Evolutionary conservation across 2,329 filamentous ascomycete species (phyloP).

Genomic region (Blastomyces silverae): DNA sequence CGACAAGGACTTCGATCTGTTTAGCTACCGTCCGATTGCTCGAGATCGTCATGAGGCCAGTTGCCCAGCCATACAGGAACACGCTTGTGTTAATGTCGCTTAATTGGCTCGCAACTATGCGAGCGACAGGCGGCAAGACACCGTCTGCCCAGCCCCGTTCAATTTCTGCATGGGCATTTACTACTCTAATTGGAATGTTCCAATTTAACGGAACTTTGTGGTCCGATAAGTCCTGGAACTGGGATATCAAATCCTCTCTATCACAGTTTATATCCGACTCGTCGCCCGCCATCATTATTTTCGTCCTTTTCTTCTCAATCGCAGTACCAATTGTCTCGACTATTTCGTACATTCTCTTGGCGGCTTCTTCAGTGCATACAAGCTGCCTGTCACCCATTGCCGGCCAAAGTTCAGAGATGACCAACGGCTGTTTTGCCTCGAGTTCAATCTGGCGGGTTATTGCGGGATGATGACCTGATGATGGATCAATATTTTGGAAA

Average conservation of each 20-base stretch:
- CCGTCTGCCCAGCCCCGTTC: conserved; percentile 28
- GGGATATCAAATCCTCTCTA: conserved; percentile 30
- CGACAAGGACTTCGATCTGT: conserved; percentile 55
- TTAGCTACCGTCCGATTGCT: conserved; percentile 63
- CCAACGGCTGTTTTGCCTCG: conserved; percentile 55
- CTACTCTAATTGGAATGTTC: conserved; percentile 55
- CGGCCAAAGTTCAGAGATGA: conserved; percentile 57
- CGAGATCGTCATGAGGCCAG: conserved; percentile 59
- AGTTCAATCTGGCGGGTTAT: conserved; percentile 59
- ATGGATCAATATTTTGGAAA: conserved; percentile 37
- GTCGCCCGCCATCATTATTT: conserved; percentile 54
- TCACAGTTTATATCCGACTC: conserved; percentile 34
- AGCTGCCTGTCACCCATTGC: conserved; percentile 52
- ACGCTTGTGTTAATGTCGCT: conserved; percentile 61
- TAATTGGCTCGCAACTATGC: conserved; percentile 43
- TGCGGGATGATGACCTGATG: conserved; percentile 52
- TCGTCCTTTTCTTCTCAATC: conserved; percentile 54
- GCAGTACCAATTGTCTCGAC: conserved; percentile 57
- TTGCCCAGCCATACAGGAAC: conserved; percentile 65
- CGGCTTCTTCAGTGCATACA: conserved; percentile 61
- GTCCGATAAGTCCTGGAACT: conserved; percentile 46
- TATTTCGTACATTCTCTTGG: conserved; percentile 60
- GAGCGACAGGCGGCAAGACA: conserved; percentile 43
- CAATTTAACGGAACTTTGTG: conserved; percentile 50
- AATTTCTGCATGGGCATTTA: conserved; percentile 45